Base-by-base conservation (phyloP, 1,284 basidiomycete genomes). In the Boletus austroedulis region DNA sequence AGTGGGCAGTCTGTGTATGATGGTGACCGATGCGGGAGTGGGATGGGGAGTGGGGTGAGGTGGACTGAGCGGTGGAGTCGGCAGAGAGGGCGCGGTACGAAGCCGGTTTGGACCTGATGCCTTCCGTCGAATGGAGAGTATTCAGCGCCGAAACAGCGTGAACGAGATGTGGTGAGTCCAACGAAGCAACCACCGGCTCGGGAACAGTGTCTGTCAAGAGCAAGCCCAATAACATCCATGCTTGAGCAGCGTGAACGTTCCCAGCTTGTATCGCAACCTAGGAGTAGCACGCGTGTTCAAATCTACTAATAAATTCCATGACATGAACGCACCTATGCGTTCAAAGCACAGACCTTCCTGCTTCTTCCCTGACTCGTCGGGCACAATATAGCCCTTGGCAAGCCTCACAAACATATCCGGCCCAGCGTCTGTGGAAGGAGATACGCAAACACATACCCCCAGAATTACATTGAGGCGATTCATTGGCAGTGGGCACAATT, bases 211-310 rank as follows among this genome's bases (percentile, higher is more conserved):
- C 77, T 0, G 73, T 77, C 23, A 92, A 74, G 3, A 88, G 76
- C 8, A 82, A 82, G 17, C 78, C 78, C 15, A 94, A 71, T 9
- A 92, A 75, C 17, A 83, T 65, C 92, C 92, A 94, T 2, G 81
- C 78, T 64, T 90, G 84, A 0, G 86, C 86, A 6, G 84, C 82
- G 19, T 83, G 78, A n/a, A 78, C 68, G 63, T 84, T 80, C 23
- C 84, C 85, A 24, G 79, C 86, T 50, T 82, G 74, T 28, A 83
- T 72, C 9, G 91, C 89, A 38, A 83, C 75, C 87, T 90, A 58
- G 23, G 38, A 53, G 29, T 38, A 40, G 24, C 26, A 28, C n/a
- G n/a, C n/a, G n/a, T n/a, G n/a, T n/a, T n/a, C n/a, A n/a, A n/a
- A n/a, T n/a, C n/a, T n/a, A n/a, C n/a, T 32, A 24, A 4, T 14